Evolutionary conservation across 2,329 filamentous ascomycete species (phyloP).

Genomic region (Colletotrichum sp.): DNA sequence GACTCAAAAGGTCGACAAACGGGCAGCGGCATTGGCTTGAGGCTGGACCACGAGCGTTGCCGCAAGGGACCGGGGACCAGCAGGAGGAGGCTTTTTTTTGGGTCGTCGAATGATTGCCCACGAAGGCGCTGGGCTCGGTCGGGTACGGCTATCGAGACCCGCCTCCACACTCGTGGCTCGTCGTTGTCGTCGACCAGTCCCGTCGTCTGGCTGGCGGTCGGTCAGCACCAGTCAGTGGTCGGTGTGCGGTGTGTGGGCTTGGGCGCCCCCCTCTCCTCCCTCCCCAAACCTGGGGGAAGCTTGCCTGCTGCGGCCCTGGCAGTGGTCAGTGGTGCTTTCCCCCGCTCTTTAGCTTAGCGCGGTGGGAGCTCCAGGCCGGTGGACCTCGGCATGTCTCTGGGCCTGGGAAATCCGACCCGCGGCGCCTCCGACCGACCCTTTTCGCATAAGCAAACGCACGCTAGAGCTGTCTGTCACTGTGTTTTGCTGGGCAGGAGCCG

Average conservation of each 20-base stretch:
- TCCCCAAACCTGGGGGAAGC: not conserved
- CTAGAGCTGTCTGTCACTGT: not conserved
- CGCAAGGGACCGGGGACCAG: not conserved
- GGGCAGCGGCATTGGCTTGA: not conserved
- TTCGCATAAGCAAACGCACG: not conserved
- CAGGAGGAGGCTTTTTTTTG: not conserved
- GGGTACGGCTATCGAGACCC: conserved; percentile 8
- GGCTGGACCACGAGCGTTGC: not conserved
- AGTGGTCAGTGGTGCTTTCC: not conserved
- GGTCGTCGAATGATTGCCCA: not conserved
- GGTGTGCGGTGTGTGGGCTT: not conserved
- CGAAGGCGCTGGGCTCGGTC: not conserved
- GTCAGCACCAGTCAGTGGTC: not conserved
- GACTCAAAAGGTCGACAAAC: not conserved
- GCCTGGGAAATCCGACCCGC: not conserved
- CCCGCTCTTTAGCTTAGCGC: not conserved
- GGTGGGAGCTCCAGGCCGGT: not conserved
- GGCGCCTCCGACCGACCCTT: not conserved
- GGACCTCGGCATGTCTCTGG: conserved; percentile 23
- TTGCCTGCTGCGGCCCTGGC: not conserved
- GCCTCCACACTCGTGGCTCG: not conserved
- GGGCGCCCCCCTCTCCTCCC: not conserved
- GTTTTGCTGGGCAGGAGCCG: not conserved
- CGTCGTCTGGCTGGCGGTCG: not conserved
- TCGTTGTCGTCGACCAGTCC: not conserved